These are phyloP conservation scores for Wickerhamomyces bovis DNA, from an alignment of 805 yeast species.

Conservation along the genomic window DNA sequence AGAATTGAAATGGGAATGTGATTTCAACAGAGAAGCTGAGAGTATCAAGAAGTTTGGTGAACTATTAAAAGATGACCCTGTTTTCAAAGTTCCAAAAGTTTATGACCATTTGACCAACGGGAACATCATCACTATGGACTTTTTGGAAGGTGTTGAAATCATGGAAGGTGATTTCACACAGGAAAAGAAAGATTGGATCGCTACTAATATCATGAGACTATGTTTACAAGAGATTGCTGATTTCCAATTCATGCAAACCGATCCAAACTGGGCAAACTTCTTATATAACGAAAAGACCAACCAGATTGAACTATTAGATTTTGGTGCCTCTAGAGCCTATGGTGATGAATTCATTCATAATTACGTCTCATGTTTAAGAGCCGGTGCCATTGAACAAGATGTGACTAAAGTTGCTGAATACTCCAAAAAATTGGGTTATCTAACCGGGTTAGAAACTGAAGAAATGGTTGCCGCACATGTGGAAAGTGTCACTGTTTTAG, in stretches of 20 bases:
- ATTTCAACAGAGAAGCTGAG: slow-evolving; percentile 83
- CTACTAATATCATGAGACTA: slow-evolving; percentile 78
- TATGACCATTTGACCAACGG: slow-evolving; percentile 71
- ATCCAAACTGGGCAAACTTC: slow-evolving; percentile 99
- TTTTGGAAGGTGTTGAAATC: slow-evolving; percentile 77
- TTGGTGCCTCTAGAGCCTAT: slow-evolving; percentile 90
- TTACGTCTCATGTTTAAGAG: slow-evolving; percentile 67
- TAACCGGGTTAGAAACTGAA: slow-evolving; percentile 85
- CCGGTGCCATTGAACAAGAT: slow-evolving; percentile 61
- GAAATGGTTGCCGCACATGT: slow-evolving; percentile 90
- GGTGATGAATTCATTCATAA: slow-evolving; percentile 57
- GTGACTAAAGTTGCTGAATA: slow-evolving; percentile 54
- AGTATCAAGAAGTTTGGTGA: slow-evolving; percentile 64
- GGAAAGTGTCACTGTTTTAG: slow-evolving; percentile 82
- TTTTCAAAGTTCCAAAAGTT: slow-evolving; percentile 76
- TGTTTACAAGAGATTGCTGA: slow-evolving; percentile 80
- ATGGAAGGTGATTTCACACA: slow-evolving; percentile 73
- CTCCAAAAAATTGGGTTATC: slow-evolving; percentile 73
- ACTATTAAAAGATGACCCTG: slow-evolving; percentile 52
- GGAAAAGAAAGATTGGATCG: slow-evolving; percentile 71
- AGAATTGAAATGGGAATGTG: slow-evolving; percentile 97
- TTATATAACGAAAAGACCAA: slow-evolving; percentile 66
- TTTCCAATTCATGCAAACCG: slow-evolving; percentile 94
- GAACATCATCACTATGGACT: slow-evolving; percentile 85
- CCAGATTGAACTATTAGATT: slow-evolving; percentile 82